phyloP scores from a whole-genome alignment of 805 yeast genomes.

The Candida yuanshanica region DNA sequence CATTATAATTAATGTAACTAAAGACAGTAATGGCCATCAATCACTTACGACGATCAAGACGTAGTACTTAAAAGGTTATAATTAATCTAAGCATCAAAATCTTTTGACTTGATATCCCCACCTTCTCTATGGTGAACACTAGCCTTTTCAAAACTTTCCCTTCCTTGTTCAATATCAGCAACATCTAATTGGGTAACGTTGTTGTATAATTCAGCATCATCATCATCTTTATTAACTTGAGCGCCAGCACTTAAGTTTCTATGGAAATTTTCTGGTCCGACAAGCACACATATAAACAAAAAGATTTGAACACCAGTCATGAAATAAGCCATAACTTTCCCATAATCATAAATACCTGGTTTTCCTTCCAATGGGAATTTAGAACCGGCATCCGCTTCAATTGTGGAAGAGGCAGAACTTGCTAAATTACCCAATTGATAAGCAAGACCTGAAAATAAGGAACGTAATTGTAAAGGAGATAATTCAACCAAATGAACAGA shows the following conservation, averaged over 20 bases:
- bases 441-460: constrained; percentile 55
- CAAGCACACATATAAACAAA: constrained; percentile 38
- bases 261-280: constrained; percentile 55
- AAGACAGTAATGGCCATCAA: no score
- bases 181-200: constrained; percentile 15
- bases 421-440: constrained; percentile 32
- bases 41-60: no score
- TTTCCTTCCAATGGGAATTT: constrained; percentile 17
- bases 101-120: no score
- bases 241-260: constrained; percentile 27
- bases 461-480: constrained; percentile 57
- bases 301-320: constrained; percentile 60
- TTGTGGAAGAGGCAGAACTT: constrained; percentile 54
- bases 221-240: constrained; percentile 3
- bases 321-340: constrained; percentile 65
- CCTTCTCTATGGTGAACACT: constrained; percentile 4
- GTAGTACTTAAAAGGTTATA: no score
- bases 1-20: no score
- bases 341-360: constrained; percentile 46
- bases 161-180: constrained; percentile 3
- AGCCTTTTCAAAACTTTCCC: constrained; percentile 2
- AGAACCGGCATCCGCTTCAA: constrained; percentile 42
- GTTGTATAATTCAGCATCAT: background rate
- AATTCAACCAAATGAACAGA: constrained; percentile 64
- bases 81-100: no score